A percentile compares a stretch with the other conserved stretches of the same genome.
Conservation (phyloP, 1,284 basidiomycete genomes). For the Naganishia sp. region DNA sequence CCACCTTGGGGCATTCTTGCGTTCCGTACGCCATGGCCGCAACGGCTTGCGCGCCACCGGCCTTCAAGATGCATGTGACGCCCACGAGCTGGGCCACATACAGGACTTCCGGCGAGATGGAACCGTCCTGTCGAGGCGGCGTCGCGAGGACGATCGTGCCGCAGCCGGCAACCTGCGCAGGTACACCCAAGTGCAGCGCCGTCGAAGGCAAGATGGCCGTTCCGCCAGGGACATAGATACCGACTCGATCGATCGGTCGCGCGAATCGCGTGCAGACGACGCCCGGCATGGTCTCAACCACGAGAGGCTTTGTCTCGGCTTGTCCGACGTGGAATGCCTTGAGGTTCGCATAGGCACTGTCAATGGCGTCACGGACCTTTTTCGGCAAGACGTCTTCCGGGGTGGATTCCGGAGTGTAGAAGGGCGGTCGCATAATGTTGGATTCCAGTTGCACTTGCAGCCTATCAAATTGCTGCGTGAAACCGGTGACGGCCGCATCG, state of each 20-base stretch:
- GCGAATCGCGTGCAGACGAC: slow-evolving; percentile 93
- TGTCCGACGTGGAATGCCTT: slow-evolving; percentile 87
- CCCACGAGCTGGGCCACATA: slow-evolving; percentile 88
- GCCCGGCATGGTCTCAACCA: slow-evolving; percentile 96
- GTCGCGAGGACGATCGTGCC: slow-evolving; percentile 90
- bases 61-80: slow-evolving; percentile 83
- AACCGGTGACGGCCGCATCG: slow-evolving; percentile 80
- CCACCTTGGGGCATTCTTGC: slow-evolving; percentile 93
- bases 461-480: slow-evolving; percentile 93
- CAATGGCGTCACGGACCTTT: slow-evolving; percentile 77
- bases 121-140: slow-evolving; percentile 86
- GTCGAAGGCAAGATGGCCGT: slow-evolving; percentile 96
- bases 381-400: slow-evolving; percentile 62
- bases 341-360: slow-evolving; percentile 90
- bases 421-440: slow-evolving; percentile 56
- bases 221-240: slow-evolving; percentile 95
- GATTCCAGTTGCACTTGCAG: slow-evolving; percentile 55
- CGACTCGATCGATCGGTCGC: slow-evolving; percentile 89
- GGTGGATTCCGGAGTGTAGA: slow-evolving; percentile 44
- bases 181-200: slow-evolving; percentile 96
- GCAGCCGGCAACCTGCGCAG: slow-evolving; percentile 96
- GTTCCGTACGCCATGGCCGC: slow-evolving; percentile 97
- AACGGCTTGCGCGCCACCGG: slow-evolving; percentile 96
- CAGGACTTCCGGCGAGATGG: slow-evolving; percentile 89
- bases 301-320: slow-evolving; percentile 67